Base-by-base conservation (phyloP, 2,329 filamentous ascomycete genomes). In the Fusarium denticulatum region DNA sequence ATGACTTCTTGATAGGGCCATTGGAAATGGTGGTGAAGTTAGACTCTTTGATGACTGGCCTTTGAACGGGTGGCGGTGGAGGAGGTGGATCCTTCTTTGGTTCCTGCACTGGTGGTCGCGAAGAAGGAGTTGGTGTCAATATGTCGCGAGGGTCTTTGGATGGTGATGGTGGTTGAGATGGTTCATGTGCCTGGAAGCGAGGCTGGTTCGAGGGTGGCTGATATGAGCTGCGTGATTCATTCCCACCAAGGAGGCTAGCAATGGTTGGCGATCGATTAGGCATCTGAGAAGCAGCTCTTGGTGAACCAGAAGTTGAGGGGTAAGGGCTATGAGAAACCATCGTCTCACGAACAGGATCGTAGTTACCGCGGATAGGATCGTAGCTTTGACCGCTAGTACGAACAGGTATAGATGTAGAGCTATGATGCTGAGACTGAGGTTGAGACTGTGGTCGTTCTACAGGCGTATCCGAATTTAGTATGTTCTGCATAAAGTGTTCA, bases 291-390 rank as follows among this genome's bases (percentile, higher is more conserved):
- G 81, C 78, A 22, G 77, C 81, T 52, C 87, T 85, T n/a, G 88
- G 89, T 13, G 89, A 90, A 37, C 84, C 81, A 30, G 81, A 85
- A 62, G 87, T 80, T 7, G 86, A 79, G 22, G 72, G 80, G 56
- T 85, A 84, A 72, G 86, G 79, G 82, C 88, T 83, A 80, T 87
- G 84, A 73, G 86, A 77, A 50, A 88, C 77, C 79, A 92, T 89
- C 6, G 89, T 93, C 78, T 89, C 90, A 46, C 89, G 85, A 55
- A 91, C 86, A 3, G 89, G 89, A 74, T 92, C 90, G 74, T 91
- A 92, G 72, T 88, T 91, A n/a, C 92, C 94, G 52, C 95, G 90
- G 72, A 97, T 95, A 2, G 95, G 95, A 81, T 98, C 95, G 83
- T 96, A 98, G 77, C 93, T 94, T 78, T 94, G 93, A 47, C 94